Conservation (phyloP, 495 filamentous ascomycete genomes). For the Aspergillus bertholletiae region DNA sequence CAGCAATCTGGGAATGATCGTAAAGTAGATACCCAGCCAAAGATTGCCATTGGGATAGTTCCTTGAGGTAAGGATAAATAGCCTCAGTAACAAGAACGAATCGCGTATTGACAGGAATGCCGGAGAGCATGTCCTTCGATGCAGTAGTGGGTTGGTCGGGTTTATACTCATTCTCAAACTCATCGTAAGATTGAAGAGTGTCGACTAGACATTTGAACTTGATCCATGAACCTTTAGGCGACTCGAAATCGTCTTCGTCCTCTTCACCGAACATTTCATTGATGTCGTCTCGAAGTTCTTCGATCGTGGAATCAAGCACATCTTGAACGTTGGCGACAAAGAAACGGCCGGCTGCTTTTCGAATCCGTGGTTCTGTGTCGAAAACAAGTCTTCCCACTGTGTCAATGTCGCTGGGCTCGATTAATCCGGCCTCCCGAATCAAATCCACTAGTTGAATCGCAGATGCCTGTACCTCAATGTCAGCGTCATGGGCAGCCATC, state of each 20-base stretch:
- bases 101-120: slow-evolving; percentile 62
- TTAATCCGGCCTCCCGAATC: slow-evolving; percentile 76
- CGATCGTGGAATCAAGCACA: slow-evolving; percentile 70
- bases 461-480: slow-evolving; percentile 69
- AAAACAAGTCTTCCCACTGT: slow-evolving; percentile 80
- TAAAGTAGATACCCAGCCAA: slow-evolving; percentile 87
- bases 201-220: slow-evolving; percentile 87
- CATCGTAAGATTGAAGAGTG: slow-evolving; percentile 75
- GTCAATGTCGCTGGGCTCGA: slow-evolving; percentile 89
- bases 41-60: slow-evolving; percentile 81
- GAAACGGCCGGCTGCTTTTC: slow-evolving; percentile 84
- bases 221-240: slow-evolving; percentile 78
- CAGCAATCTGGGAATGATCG: slow-evolving; percentile 67
- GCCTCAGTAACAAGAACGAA: slow-evolving; percentile 81
- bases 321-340: slow-evolving; percentile 84
- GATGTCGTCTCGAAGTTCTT: slow-evolving; percentile 81
- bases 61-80: slow-evolving; percentile 74
- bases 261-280: slow-evolving; percentile 61
- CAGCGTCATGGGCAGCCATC: slow-evolving; percentile 81
- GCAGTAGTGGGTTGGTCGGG: slow-evolving; percentile 25
- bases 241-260: slow-evolving; percentile 68
- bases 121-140: slow-evolving; percentile 34
- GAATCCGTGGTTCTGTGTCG: slow-evolving; percentile 76
- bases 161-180: slow-evolving; percentile 44
- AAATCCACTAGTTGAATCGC: slow-evolving; percentile 77